phyloP scores from a whole-genome alignment of 257 asterid species.

The Orobanche coerulescens region DNA sequence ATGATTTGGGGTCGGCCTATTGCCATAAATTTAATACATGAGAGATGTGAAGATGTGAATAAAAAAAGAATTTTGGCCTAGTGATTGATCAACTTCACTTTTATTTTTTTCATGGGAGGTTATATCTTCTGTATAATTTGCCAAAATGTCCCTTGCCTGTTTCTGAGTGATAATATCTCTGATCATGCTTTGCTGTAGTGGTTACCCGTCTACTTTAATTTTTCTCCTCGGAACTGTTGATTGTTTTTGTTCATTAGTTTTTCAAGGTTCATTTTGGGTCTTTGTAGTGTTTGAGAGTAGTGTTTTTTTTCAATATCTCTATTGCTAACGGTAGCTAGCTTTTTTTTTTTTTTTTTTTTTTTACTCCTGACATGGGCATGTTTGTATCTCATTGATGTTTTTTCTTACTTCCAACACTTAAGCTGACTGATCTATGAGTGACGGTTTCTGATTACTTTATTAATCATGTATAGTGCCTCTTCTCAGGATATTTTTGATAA shows the following conservation, averaged over 20 bases:
- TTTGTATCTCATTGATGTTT: conserved; percentile 10
- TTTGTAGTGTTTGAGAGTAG: neutral
- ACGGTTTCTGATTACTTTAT: conserved; percentile 15
- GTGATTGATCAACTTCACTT: neutral
- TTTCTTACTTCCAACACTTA: neutral
- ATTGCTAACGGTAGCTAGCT: neutral
- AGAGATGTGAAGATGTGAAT: neutral
- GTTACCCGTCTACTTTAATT: conserved; percentile 1
- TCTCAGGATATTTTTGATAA: conserved; percentile 8
- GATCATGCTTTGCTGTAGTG: conserved; percentile 9
- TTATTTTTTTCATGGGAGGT: neutral
- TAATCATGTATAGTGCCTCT: conserved; percentile 6
- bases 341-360: neutral
- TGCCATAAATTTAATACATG: neutral
- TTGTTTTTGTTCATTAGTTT: neutral
- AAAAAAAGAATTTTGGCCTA: neutral
- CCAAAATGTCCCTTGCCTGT: neutral
- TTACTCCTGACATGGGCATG: neutral
- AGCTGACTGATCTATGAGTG: conserved; percentile 1
- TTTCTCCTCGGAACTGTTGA: conserved; percentile 19
- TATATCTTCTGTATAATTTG: conserved; percentile 15
- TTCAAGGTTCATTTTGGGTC: neutral
- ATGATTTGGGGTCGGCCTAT: no score
- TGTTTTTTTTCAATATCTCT: neutral
- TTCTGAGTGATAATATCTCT: conserved; percentile 8